Percentiles rank a stretch among this genome's conserved stretches.
phyloP scores from a whole-genome alignment of 2,329 filamentous ascomycete species.

The Fusarium chaquense region DNA sequence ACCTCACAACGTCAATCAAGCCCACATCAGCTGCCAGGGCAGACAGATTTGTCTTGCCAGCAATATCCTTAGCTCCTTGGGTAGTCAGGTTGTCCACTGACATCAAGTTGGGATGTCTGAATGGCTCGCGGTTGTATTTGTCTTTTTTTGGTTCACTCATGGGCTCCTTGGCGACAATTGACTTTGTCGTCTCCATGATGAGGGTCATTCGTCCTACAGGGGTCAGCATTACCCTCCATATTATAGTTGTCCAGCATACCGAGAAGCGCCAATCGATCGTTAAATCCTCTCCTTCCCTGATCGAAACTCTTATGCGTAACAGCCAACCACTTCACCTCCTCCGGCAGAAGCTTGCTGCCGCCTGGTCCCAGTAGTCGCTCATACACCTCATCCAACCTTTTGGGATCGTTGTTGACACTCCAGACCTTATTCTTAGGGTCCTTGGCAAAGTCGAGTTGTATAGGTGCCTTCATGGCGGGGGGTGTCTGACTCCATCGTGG shows the following conservation, averaged over 20 bases:
- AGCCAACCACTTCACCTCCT: constrained; percentile 96
- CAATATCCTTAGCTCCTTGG: constrained; percentile 69
- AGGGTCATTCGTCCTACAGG: constrained; percentile 53
- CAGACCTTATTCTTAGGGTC: constrained; percentile 67
- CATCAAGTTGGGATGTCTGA: constrained; percentile 75
- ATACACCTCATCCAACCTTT: constrained; percentile 81
- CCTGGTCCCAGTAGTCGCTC: constrained; percentile 77
- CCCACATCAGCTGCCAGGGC: constrained; percentile 77
- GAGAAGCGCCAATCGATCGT: constrained; percentile 89
- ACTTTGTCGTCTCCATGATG: constrained; percentile 56
- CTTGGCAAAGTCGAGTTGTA: constrained; percentile 71
- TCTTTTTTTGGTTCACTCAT: constrained; percentile 52
- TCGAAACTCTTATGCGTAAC: constrained; percentile 99
- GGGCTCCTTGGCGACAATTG: constrained; percentile 53
- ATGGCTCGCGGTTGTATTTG: constrained; percentile 70
- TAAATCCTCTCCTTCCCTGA: constrained; percentile 92
- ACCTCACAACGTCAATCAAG: constrained; percentile 81
- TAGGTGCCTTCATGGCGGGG: constrained; percentile 74
- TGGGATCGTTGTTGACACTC: constrained; percentile 80
- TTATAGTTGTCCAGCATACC: constrained; percentile 71
- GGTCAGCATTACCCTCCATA: constrained; percentile 31
- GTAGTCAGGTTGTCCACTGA: constrained; percentile 79
- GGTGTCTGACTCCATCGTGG: constrained; percentile 81
- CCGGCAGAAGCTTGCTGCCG: constrained; percentile 79
- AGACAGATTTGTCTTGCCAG: constrained; percentile 74